Evolutionary conservation across 1,139 yeast species (phyloP), one percentile per base, ranked within the genome.

Genomic region (Blastobotrys buckinghamii): DNA sequence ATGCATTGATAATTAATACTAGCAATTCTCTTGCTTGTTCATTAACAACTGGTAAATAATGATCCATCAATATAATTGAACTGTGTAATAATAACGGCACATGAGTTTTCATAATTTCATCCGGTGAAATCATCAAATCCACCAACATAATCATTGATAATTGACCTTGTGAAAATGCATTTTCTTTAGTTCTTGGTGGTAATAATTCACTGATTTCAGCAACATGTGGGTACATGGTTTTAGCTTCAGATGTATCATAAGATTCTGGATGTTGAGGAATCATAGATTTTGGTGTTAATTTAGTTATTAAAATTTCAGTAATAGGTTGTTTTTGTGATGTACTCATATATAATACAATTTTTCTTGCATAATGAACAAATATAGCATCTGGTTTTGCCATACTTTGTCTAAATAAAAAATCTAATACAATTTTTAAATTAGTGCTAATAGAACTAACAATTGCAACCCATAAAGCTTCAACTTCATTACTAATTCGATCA

Each of bases 381-480:
- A 73, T 68, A 0, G 94, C 79, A 56, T 83, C 87, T 53, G 86
- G 79, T 48, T 84, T 74, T 41, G 81, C 81, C 49, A 90, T 71
- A 40, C 96, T 83, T 41, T 82, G 79, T 30, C 73, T 74, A 45
- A 88, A 73, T 36, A 89, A 72, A 59, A 80, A 92, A 42, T 82
- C 86, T 58, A 87, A 67, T 17, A 89, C 84, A 8, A 79, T 80
- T 50, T 82, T 82, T 34, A 84, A 82, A 59, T 92, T 90, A 10
- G 74, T 75, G 10, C 81, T 75, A n/a, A 74, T 72, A 4, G 83
- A 84, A 48, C 80, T 80, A 1, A 95, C 96, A 35, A 92, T 71
- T 0, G 97, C 94, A 3, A 86, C 88, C 99, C 99, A 94, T 35
- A 92, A 67, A 0, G 95, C 95, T 63, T 90, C 97, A 9, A 92